phyloP scores from a whole-genome alignment of 202 grass and related monocot genomes.

The Dendrocalamus latiflorus region DNA sequence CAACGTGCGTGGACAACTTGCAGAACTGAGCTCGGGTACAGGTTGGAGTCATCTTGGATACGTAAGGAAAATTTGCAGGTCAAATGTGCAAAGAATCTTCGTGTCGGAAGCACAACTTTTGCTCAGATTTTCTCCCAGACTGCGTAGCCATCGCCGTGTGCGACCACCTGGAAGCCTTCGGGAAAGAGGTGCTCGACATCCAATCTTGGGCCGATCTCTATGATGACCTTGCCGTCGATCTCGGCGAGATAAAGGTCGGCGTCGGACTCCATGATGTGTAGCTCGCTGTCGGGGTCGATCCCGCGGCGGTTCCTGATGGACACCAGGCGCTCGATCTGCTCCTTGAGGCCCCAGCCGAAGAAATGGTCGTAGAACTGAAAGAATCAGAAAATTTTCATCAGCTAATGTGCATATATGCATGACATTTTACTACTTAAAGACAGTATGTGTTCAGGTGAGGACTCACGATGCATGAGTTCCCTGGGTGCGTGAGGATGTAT shows the following conservation, averaged over 20 bases:
- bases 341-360: constrained; percentile 60
- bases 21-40: background rate
- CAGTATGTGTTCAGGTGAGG: background rate
- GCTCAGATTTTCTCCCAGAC: constrained; percentile 61
- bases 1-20: too few species aligned
- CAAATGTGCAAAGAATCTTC: background rate
- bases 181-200: constrained; percentile 42
- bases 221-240: constrained; percentile 66
- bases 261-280: constrained; percentile 55
- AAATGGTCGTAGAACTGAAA: constrained; percentile 70
- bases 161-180: constrained; percentile 38
- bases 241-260: constrained; percentile 70
- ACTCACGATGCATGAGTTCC: constrained; percentile 68
- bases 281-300: constrained; percentile 49
- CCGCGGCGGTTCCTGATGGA: constrained; percentile 45
- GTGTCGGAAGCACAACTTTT: background rate
- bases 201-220: constrained; percentile 51
- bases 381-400: background rate
- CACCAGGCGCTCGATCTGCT: constrained; percentile 52
- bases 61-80: background rate
- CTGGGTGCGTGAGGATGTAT: constrained; percentile 88
- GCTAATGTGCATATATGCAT: background rate
- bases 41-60: background rate
- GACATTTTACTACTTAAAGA: too few species aligned
- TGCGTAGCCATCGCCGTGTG: constrained; percentile 46